Evolutionary conservation across 345 rosid genomes (phyloP).

Genomic region (Melaleuca quinquenervia): DNA sequence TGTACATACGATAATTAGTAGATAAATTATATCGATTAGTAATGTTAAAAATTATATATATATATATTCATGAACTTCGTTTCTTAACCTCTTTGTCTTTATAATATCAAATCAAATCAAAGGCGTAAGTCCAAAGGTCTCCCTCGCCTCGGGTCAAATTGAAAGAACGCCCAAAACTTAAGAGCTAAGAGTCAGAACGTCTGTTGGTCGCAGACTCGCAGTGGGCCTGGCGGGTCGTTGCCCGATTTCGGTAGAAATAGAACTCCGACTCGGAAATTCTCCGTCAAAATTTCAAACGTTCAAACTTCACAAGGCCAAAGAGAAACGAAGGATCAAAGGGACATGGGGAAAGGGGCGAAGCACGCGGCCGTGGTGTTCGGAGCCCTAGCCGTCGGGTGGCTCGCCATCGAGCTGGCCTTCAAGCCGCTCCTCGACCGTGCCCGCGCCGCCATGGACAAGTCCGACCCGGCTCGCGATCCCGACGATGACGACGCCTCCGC

Average conservation of each 20-base stretch:
- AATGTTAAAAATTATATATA: not conserved
- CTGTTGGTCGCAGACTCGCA: not conserved
- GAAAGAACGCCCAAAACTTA: not conserved
- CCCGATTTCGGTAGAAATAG: not conserved
- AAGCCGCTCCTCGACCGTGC: slow-evolving; percentile 63
- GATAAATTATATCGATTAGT: not conserved
- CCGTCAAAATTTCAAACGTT: not conserved
- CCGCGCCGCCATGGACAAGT: slow-evolving; percentile 55
- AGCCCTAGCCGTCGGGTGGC: slow-evolving; percentile 66
- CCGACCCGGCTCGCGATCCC: slow-evolving; percentile 52
- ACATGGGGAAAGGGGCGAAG: slow-evolving; percentile 15
- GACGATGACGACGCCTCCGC: slow-evolving; percentile 15
- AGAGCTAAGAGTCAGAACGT: not conserved
- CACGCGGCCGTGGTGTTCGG: slow-evolving; percentile 57
- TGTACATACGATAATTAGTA: not conserved
- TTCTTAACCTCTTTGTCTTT: not conserved
- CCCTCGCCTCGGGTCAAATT: not conserved
- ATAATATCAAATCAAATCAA: not conserved
- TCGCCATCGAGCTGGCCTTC: slow-evolving; percentile 71
- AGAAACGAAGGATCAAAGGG: not conserved
- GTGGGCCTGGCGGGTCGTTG: not conserved
- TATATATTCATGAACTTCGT: not conserved
- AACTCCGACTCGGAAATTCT: not conserved
- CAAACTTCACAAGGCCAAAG: not conserved
- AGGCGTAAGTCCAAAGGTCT: not conserved